Base-by-base conservation (phyloP, 1,139 yeast species). In the Kazachstania sp. region DNA sequence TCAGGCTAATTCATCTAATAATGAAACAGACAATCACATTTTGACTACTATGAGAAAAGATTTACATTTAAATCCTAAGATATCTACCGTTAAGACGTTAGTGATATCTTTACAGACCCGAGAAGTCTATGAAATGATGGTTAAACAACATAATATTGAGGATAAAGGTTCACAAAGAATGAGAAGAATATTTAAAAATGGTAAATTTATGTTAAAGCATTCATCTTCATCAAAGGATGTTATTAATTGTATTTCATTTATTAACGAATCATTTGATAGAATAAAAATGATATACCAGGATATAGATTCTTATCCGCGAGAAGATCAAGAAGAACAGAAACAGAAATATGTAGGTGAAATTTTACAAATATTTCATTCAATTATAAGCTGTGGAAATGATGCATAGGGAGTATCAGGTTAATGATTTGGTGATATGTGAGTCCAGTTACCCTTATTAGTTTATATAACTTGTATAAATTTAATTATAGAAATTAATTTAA, bases 41-140 rank as follows among this genome's bases (percentile, higher is more conserved):
- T 61, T 73, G 35, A 65, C 66, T 34, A 68, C 81, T 13, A 79
- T 80, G 84, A 79, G 75, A 55, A 71, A 71, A 49, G 85, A 79
- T 56, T 59, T 79, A 47, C 59, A 70, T 29, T 46, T 43, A 18
- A 49, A 50, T 20, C 37, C 37, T 3, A 32, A 20, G 20, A 34
- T 19, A n/a, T 20, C 37, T 6, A n/a, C 48, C 46, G 16, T 37
- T 46, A 60, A 56, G 28, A 65, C 71, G 0, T 49, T 70, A 7
- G 49, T 69, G 8, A 63, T 79, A 3, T 75, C 80, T 47, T 64
- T 79, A 43, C 61, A 83, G 38, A 79, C 80, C 1, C 63, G 83
- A 29, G 85, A 79, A 53, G 75, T 79, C 44, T 77, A 77, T 55
- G 69, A 74, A 41, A 70, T 79, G 23, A 74, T 73, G 44, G 69